Percentiles rank a stretch among this genome's conserved stretches.
phyloP scores from a whole-genome alignment of 805 yeast species.

The Barnettozyma vustinii region DNA sequence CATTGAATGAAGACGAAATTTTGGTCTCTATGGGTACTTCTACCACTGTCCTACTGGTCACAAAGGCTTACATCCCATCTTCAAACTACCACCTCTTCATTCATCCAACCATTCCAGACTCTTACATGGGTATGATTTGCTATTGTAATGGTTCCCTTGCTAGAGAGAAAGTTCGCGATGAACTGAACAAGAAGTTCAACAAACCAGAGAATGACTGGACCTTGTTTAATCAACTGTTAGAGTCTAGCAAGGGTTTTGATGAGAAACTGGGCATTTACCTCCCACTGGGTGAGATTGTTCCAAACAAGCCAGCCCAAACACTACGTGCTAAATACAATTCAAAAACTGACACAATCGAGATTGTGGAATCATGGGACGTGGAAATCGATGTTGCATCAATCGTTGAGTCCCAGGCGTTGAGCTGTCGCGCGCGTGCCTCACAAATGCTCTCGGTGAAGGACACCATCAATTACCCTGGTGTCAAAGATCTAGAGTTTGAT shows the following conservation, averaged over 20 bases:
- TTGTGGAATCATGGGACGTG: slow-evolving; percentile 38
- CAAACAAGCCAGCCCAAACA: slow-evolving; percentile 65
- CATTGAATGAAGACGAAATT: slow-evolving; percentile 69
- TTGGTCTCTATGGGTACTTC: slow-evolving; percentile 84
- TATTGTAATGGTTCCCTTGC: slow-evolving; percentile 90
- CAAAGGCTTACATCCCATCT: slow-evolving; percentile 72
- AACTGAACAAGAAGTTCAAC: slow-evolving; percentile 42
- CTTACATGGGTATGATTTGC: slow-evolving; percentile 93
- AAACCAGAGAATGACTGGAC: slow-evolving; percentile 45
- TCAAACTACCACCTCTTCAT: slow-evolving; percentile 79
- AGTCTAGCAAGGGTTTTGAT: slow-evolving; percentile 29
- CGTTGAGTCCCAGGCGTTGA: slow-evolving; percentile 81
- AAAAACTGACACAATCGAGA: slow-evolving; percentile 24
- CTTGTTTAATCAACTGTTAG: slow-evolving; percentile 51
- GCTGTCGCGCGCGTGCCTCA: slow-evolving; percentile 74
- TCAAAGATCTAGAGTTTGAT: slow-evolving; percentile 28
- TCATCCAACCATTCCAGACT: slow-evolving; percentile 73
- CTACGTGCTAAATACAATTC: slow-evolving; percentile 42
- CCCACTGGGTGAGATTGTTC: slow-evolving; percentile 88
- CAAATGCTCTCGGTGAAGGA: slow-evolving; percentile 55
- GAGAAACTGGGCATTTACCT: slow-evolving; percentile 70
- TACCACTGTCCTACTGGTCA: slow-evolving; percentile 81
- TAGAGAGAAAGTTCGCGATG: slow-evolving; percentile 68
- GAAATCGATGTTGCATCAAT: slow-evolving; percentile 71
- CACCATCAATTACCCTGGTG: neutral